Evolutionary conservation across 2,329 filamentous ascomycete species (phyloP).

Genomic region (Thermoascus crustaceus): DNA sequence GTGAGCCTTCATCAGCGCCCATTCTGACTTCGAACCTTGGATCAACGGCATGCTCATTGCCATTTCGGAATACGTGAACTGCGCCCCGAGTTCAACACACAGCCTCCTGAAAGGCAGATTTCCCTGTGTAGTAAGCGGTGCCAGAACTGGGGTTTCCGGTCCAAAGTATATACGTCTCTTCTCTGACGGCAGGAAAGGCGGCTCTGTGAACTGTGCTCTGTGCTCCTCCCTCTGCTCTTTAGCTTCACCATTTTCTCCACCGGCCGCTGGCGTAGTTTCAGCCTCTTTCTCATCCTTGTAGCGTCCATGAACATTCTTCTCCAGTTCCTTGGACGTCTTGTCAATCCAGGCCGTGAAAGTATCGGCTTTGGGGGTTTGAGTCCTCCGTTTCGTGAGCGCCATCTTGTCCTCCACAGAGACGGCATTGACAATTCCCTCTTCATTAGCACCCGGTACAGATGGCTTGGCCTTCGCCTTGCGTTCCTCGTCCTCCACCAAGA

Average conservation of each 20-base stretch:
- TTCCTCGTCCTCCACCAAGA: conserved; percentile 54
- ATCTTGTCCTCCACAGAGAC: conserved; percentile 64
- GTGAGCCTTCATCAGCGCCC: conserved; percentile 90
- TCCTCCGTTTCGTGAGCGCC: conserved; percentile 63
- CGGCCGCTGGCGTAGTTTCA: conserved; percentile 8
- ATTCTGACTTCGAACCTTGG: conserved; percentile 84
- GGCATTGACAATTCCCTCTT: conserved; percentile 66
- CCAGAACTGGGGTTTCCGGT: conserved; percentile 84
- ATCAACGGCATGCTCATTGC: conserved; percentile 84
- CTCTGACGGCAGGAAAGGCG: conserved; percentile 82
- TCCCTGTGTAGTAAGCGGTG: conserved; percentile 90
- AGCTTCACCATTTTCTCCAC: conserved; percentile 22
- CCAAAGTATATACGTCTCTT: conserved; percentile 93
- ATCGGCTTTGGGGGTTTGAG: conserved; percentile 64
- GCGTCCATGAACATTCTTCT: conserved; percentile 43
- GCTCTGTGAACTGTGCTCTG: conserved; percentile 73
- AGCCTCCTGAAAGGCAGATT: conserved; percentile 91
- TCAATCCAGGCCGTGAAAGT: conserved; percentile 71
- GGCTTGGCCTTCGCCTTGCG: conserved; percentile 35
- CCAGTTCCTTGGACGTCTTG: conserved; percentile 45
- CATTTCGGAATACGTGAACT: conserved; percentile 98
- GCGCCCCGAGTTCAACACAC: conserved; percentile 79
- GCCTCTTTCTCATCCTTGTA: conserved; percentile 27
- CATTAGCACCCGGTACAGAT: conserved; percentile 22
- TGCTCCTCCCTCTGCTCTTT: conserved; percentile 54